phyloP scores from a whole-genome alignment of 176 grass and related monocot species.

The Elymus sibiricus region DNA sequence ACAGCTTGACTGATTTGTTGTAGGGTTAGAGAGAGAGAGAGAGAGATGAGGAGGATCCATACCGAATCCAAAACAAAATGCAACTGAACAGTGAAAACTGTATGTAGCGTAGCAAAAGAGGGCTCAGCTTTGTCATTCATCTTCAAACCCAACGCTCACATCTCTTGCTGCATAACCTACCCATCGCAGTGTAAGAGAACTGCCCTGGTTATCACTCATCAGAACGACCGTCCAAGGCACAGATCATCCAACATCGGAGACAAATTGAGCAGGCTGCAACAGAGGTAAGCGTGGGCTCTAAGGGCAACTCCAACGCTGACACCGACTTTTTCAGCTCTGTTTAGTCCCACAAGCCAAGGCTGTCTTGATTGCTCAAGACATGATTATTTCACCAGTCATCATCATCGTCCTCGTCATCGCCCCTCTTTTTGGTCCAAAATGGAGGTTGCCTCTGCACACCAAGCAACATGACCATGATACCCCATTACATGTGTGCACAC shows the following conservation, averaged over 20 bases:
- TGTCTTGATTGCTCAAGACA: slow-evolving; percentile 2
- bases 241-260: not conserved
- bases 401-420: slow-evolving; percentile 17
- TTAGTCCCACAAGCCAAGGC: not conserved
- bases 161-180: not conserved
- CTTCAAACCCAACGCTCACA: not conserved
- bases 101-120: not conserved
- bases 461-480: not conserved
- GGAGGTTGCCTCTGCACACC: not conserved
- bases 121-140: slow-evolving; percentile 21
- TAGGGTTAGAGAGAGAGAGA: not conserved
- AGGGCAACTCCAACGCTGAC: no score
- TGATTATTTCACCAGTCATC: not conserved
- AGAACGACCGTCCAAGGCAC: slow-evolving; percentile 19
- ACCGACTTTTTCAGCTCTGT: not conserved
- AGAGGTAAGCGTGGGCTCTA: not conserved
- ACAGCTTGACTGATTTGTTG: not conserved
- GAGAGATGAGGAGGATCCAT: no score
- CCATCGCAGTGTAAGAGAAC: not conserved
- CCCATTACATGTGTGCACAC: not conserved
- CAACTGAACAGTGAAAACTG: no score
- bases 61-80: no score
- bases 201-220: not conserved
- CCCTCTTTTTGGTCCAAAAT: not conserved
- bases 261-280: not conserved